phyloP scores from a whole-genome alignment of 805 yeast genomes.

The Phaffomyces antillensis region DNA sequence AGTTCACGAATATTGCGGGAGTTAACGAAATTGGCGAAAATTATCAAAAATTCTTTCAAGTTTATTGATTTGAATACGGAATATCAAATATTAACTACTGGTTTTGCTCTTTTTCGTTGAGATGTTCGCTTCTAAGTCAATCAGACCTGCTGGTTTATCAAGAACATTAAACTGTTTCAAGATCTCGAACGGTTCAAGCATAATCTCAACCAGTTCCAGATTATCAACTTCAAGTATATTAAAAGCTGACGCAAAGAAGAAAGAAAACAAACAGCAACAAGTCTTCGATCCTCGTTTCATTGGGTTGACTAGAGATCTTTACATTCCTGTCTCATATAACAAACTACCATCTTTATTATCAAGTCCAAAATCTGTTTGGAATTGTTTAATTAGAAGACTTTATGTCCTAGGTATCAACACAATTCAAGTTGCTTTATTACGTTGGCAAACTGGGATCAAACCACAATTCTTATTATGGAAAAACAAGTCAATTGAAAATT shows the following conservation, averaged over 20 bases:
- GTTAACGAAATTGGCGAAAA: too few relatives aligned
- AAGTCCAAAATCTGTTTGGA: constrained; percentile 35
- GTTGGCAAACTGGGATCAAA: constrained; percentile 60
- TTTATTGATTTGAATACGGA: not conserved
- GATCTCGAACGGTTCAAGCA: not conserved
- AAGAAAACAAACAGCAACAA: constrained; percentile 14
- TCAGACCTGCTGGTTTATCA: not conserved
- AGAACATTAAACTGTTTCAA: too few relatives aligned
- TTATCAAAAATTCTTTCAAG: not conserved
- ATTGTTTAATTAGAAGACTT: constrained; percentile 49
- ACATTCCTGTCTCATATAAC: constrained; percentile 43
- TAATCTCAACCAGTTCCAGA: not conserved
- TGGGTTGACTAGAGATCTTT: constrained; percentile 36
- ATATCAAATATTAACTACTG: too few relatives aligned
- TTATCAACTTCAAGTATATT: constrained; percentile 4
- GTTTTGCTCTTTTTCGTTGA: too few relatives aligned
- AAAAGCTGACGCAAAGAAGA: constrained; percentile 8
- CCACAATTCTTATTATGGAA: constrained; percentile 75
- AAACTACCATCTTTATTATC: constrained; percentile 37
- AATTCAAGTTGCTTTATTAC: constrained; percentile 55
- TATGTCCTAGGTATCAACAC: constrained; percentile 65
- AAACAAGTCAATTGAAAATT: constrained; percentile 72
- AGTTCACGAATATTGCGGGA: not conserved
- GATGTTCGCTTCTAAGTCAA: not conserved
- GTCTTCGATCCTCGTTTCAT: constrained; percentile 33